Evolutionary conservation across 2,329 filamentous ascomycete species (phyloP).

Genomic region (Aspergillus sergii): DNA sequence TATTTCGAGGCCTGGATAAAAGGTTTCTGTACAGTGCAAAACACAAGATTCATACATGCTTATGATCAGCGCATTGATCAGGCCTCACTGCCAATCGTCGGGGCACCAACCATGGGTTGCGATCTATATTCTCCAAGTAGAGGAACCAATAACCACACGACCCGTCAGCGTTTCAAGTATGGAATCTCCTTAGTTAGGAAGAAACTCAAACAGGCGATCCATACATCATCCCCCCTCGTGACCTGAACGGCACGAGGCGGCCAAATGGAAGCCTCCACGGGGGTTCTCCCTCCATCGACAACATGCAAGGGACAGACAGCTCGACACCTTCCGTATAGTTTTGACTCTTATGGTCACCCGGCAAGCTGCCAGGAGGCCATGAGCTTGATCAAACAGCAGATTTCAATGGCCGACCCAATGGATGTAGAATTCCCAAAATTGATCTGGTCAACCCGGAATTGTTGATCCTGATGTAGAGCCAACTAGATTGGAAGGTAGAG

Average conservation of each 20-base stretch:
- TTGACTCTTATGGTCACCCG: conserved; percentile 1
- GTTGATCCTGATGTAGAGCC: neutral
- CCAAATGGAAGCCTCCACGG: conserved; percentile 1
- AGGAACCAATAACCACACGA: neutral
- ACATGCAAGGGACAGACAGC: conserved; percentile 18
- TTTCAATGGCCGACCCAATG: neutral
- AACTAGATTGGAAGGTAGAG: neutral
- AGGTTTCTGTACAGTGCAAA: neutral
- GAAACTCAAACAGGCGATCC: neutral
- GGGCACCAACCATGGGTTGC: conserved; percentile 1
- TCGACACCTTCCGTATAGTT: neutral
- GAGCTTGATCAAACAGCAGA: conserved; percentile 24
- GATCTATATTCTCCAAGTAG: conserved; percentile 5
- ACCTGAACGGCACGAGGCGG: conserved; percentile 14
- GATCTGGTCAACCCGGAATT: neutral
- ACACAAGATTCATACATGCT: neutral
- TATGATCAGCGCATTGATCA: neutral
- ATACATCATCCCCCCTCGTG: conserved; percentile 16
- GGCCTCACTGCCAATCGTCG: neutral
- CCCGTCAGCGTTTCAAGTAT: neutral
- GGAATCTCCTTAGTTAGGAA: neutral
- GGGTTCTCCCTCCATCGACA: neutral
- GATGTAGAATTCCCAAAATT: neutral
- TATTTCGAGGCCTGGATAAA: neutral
- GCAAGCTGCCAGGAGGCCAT: conserved; percentile 18